These are phyloP conservation scores for Lactarius sp. DNA, from an alignment of 768 basidiomycete genomes.

Conservation along the genomic window DNA sequence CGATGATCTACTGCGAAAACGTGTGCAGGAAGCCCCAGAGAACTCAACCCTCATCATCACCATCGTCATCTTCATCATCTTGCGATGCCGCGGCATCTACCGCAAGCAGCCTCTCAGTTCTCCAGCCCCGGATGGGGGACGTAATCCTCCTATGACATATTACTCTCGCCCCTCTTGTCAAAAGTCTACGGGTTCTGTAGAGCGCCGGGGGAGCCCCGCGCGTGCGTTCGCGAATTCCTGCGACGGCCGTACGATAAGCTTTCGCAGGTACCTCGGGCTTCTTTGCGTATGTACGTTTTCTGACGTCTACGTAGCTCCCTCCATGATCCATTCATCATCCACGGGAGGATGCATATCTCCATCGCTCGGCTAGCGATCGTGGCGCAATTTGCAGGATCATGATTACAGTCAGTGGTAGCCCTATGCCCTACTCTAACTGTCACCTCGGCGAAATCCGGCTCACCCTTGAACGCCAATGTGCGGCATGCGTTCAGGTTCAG, in stretches of 20 bases:
- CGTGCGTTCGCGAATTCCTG: not conserved
- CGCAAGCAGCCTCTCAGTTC: not conserved
- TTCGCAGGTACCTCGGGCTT: slow-evolving; percentile 7
- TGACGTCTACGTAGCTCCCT: slow-evolving; percentile 5
- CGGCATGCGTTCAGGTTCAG: not conserved
- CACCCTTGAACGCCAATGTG: slow-evolving; percentile 12
- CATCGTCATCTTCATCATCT: slow-evolving; percentile 4
- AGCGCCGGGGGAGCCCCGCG: not conserved
- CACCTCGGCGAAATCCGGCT: not conserved
- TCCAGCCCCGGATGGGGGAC: slow-evolving; percentile 4
- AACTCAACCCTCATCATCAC: not conserved
- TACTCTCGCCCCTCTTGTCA: not conserved
- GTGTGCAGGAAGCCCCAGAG: slow-evolving; percentile 22
- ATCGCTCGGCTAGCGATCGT: not conserved
- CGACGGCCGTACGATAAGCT: not conserved
- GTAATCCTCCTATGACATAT: slow-evolving; percentile 12
- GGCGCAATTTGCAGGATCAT: not conserved
- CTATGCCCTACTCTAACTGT: slow-evolving; percentile 11
- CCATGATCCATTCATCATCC: not conserved
- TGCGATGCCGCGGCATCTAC: slow-evolving; percentile 11
- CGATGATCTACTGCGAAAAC: slow-evolving; percentile 11
- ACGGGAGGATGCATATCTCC: slow-evolving; percentile 2
- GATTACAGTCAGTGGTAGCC: slow-evolving; percentile 11
- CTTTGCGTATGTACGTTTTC: not conserved
- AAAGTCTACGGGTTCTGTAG: not conserved